Evolutionary conservation across 768 basidiomycete species (phyloP).

Genomic region (Boletus rubescentipes): DNA sequence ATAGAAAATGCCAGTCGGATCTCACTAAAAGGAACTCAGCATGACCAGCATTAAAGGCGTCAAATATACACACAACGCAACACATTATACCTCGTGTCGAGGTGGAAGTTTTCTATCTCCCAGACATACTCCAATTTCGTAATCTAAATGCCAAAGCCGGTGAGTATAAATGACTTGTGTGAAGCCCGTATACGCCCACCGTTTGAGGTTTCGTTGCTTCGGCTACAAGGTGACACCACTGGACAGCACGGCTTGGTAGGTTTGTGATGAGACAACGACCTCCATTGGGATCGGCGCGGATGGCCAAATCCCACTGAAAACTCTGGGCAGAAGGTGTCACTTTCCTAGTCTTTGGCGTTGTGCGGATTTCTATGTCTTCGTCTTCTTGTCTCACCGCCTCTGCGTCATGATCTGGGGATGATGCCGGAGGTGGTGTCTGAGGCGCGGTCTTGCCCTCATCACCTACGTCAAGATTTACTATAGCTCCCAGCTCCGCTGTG

Average conservation of each 20-base stretch:
- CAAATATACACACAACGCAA: not conserved
- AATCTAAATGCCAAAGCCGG: not conserved
- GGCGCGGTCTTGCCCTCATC: too few relatives aligned
- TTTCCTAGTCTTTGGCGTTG: not conserved
- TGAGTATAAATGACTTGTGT: not conserved
- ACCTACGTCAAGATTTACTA: too few relatives aligned
- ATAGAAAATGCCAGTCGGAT: not conserved
- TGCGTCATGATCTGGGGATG: too few relatives aligned
- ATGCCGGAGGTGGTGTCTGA: too few relatives aligned
- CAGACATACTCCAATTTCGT: not conserved
- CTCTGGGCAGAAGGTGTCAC: not conserved
- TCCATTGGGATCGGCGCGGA: not conserved
- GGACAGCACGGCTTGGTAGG: not conserved
- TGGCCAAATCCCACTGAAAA: not conserved
- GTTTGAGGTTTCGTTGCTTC: not conserved
- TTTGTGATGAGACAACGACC: constrained; percentile 2
- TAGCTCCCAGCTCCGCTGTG: too few relatives aligned
- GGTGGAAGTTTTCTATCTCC: not conserved
- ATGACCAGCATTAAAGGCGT: not conserved
- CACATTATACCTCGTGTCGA: not conserved
- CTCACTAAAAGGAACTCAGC: not conserved
- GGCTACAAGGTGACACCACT: not conserved
- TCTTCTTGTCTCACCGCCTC: too few relatives aligned
- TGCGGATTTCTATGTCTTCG: too few relatives aligned
- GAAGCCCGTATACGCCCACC: not conserved